Percentiles rank a stretch among this genome's conserved stretches.
Evolutionary conservation across 2,329 filamentous ascomycete species (phyloP).

Genomic region (Mariannaea elegans): DNA sequence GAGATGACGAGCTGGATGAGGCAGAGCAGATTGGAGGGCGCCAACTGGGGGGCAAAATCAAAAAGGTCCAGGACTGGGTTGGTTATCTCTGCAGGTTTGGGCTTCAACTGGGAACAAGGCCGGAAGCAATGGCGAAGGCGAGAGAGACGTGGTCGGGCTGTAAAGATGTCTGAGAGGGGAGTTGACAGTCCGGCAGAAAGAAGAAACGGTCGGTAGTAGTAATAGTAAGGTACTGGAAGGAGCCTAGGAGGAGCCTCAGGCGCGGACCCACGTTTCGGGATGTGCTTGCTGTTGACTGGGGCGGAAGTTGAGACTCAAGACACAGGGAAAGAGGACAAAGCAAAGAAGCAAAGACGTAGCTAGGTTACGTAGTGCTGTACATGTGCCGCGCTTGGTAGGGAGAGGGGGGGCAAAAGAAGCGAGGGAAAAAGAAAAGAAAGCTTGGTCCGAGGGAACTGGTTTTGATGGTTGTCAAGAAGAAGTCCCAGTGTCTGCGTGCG

Average conservation of each 20-base stretch:
- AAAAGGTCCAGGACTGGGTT: constrained; percentile 39
- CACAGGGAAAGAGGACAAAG: constrained; percentile 21
- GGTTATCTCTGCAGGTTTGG: constrained; percentile 23
- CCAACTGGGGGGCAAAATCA: constrained; percentile 39
- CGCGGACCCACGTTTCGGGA: constrained; percentile 42
- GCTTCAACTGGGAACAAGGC: constrained; percentile 24
- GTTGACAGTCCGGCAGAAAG: constrained; percentile 30
- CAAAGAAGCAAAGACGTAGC: constrained; percentile 25
- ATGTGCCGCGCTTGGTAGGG: constrained; percentile 14
- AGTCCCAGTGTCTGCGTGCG: constrained; percentile 6
- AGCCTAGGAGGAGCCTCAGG: constrained; percentile 35
- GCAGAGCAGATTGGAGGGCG: constrained; percentile 43
- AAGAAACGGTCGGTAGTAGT: constrained; percentile 40
- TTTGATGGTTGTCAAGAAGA: constrained; percentile 26
- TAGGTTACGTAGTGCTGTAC: constrained; percentile 27
- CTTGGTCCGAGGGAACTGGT: constrained; percentile 32
- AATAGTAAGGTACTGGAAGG: constrained; percentile 5
- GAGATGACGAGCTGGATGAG: constrained; percentile 46
- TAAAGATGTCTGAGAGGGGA: constrained; percentile 32
- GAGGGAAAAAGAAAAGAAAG: constrained; percentile 42
- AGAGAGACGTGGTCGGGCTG: constrained; percentile 25
- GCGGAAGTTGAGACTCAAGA: constrained; percentile 32
- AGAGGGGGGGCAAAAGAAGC: constrained; percentile 37
- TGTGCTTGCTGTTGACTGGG: constrained; percentile 37
- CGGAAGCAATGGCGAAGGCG: constrained; percentile 15